Base-by-base conservation (phyloP, 2,329 filamentous ascomycete species). In the Colletotrichum higginsianum region DNA sequence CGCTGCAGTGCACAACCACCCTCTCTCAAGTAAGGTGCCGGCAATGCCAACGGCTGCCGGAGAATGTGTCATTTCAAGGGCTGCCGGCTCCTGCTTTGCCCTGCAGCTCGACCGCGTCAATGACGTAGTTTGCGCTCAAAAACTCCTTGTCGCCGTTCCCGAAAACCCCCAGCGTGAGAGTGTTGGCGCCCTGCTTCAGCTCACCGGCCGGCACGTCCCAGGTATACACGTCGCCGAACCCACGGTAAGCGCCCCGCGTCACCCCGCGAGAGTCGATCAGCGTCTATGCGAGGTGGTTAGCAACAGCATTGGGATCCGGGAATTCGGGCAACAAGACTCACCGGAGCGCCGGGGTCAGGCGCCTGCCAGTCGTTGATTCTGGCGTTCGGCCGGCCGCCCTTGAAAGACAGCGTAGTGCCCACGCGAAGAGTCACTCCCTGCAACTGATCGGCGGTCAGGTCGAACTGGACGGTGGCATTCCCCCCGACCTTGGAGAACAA, bases 181-280 rank as follows among this genome's bases (percentile, higher is more conserved):
- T 89, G 66, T 90, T 90, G 0, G 76, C 77, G 0, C 88, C 89
- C 44, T 80, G 82, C 6, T 84, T 82, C 61, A 91, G 79, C 2
- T 83, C 87, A 2, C 86, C 86, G 1, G 82, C 79, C 0, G 88
- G 86, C 30, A 90, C 82, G 3, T 78, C 78, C 74, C 86, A 86
- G 50, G 87, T 83, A 72, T 91, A 90, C 2, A 89, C 82, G 56
- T 91, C 87, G 0, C 88, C 88, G 40, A 83, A 84, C 0, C 88
- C 88, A 2, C 87, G 82, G 74, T 90, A 90, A 0, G 87, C 87
- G 16, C 88, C 89, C 56, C 88, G 80, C 0, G 89, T 90, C 2
- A 90, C 83, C 2, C 88, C 89, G 15, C 88, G 82, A 5, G 86
- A 88, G 73, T 90, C 84, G 58, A 91, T 87, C 75, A 87, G 4